These are phyloP conservation scores for Dactylorhiza incarnata DNA, from an alignment of 106 monocot genomes.

Conservation along the genomic window DNA sequence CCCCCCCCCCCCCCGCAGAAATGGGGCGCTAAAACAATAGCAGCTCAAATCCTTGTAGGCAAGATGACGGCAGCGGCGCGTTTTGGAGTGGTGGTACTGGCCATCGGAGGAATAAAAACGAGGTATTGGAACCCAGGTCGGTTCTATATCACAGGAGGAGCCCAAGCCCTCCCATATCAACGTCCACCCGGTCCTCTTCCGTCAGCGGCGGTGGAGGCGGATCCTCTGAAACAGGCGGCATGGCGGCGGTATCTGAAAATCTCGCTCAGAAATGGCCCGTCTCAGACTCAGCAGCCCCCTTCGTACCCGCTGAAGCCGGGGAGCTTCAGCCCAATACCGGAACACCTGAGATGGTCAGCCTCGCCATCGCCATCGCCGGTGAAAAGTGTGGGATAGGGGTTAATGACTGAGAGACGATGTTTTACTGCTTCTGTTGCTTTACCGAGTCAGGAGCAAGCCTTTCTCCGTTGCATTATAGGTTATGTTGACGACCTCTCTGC, in stretches of 20 bases:
- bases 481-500: constrained; percentile 18
- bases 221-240: constrained; percentile 45
- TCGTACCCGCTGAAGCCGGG: neutral
- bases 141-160: constrained; percentile 69
- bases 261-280: constrained; percentile 14
- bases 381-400: constrained; percentile 11
- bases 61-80: constrained; percentile 1
- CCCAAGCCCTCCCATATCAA: constrained; percentile 74
- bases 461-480: constrained; percentile 42
- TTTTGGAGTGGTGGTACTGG: constrained; percentile 6
- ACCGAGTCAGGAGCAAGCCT: constrained; percentile 34
- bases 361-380: neutral
- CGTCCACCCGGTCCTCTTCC: constrained; percentile 62
- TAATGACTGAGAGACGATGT: constrained; percentile 22
- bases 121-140: constrained; percentile 57
- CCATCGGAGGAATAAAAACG: constrained; percentile 14
- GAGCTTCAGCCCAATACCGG: constrained; percentile 38
- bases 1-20: too few relatives aligned
- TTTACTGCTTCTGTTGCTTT: constrained; percentile 11
- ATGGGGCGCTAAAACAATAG: constrained; percentile 25
- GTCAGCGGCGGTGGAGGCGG: constrained; percentile 48
- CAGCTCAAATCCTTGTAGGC: constrained; percentile 5
- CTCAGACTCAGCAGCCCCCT: too few relatives aligned
- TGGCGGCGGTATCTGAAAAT: constrained; percentile 54
- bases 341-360: constrained; percentile 7